phyloP scores from a whole-genome alignment of 1,284 basidiomycete genomes.

The Athelia psychrophila region DNA sequence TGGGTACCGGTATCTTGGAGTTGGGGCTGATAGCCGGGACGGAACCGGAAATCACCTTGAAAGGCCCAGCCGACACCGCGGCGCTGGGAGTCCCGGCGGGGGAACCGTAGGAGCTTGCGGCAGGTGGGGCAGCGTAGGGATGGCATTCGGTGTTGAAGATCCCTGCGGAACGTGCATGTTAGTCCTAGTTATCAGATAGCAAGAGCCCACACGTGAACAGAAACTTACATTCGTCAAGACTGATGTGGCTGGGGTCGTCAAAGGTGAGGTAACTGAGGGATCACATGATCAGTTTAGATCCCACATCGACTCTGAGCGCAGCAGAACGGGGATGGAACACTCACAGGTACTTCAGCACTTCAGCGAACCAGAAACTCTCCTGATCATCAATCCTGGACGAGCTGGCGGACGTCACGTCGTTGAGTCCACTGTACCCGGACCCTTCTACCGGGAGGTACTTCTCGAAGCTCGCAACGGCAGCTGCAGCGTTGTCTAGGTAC shows the following conservation, averaged over 20 bases:
- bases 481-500: constrained; percentile 45
- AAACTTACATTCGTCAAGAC: constrained; percentile 61
- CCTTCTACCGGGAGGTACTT: constrained; percentile 41
- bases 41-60: background rate
- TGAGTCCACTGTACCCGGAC: constrained; percentile 39
- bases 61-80: background rate
- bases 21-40: background rate
- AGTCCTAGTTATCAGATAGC: no score
- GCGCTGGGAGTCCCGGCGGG: no score
- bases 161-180: constrained; percentile 27
- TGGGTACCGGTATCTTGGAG: background rate
- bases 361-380: constrained; percentile 77
- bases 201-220: background rate
- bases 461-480: constrained; percentile 44
- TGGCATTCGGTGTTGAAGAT: constrained; percentile 77
- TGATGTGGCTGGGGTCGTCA: constrained; percentile 62
- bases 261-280: constrained; percentile 73
- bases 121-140: constrained; percentile 53
- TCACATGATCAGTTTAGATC: no score
- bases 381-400: constrained; percentile 41
- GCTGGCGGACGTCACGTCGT: constrained; percentile 47
- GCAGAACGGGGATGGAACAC: constrained; percentile 17
- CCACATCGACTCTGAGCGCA: background rate
- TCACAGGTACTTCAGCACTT: constrained; percentile 73
- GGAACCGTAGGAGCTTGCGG: constrained; percentile 12